Conservation (phyloP, 2,329 filamentous ascomycete species). For the Sporothrix globosa region DNA sequence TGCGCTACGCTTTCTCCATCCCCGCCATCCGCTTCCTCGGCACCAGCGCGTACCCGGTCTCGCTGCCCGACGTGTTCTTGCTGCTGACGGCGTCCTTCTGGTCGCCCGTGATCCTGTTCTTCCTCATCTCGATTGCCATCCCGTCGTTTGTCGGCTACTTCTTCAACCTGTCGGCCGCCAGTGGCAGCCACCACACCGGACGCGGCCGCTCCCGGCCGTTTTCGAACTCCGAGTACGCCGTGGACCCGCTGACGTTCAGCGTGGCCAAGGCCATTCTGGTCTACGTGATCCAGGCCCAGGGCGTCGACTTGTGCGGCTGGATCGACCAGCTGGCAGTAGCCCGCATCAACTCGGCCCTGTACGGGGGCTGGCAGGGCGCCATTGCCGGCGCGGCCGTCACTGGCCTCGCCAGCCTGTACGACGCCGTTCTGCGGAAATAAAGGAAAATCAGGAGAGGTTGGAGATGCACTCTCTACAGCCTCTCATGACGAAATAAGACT, state of each 20-base stretch:
- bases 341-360: constrained; percentile 67
- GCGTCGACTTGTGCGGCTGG: constrained; percentile 64
- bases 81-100: constrained; percentile 80
- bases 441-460: background rate
- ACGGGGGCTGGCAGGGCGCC: constrained; percentile 71
- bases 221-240: constrained; percentile 56
- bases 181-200: constrained; percentile 43
- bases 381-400: constrained; percentile 70
- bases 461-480: background rate
- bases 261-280: constrained; percentile 81
- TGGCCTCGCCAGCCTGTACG: constrained; percentile 71
- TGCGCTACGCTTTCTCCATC: constrained; percentile 72
- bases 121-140: constrained; percentile 68
- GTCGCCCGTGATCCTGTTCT: constrained; percentile 78
- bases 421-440: constrained; percentile 73
- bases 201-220: constrained; percentile 50
- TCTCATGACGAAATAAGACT: constrained; percentile 12
- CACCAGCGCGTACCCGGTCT: constrained; percentile 63
- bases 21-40: constrained; percentile 62
- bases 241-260: constrained; percentile 90
- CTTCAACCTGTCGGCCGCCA: constrained; percentile 75
- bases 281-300: constrained; percentile 77
- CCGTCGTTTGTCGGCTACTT: constrained; percentile 81
- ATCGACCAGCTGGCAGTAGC: constrained; percentile 63
- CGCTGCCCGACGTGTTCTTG: constrained; percentile 78